A percentile compares a stretch with the other conserved stretches of the same genome.
Evolutionary conservation across 1,284 basidiomycete genomes (phyloP).

Genomic region (Ustilago shanxiensis): DNA sequence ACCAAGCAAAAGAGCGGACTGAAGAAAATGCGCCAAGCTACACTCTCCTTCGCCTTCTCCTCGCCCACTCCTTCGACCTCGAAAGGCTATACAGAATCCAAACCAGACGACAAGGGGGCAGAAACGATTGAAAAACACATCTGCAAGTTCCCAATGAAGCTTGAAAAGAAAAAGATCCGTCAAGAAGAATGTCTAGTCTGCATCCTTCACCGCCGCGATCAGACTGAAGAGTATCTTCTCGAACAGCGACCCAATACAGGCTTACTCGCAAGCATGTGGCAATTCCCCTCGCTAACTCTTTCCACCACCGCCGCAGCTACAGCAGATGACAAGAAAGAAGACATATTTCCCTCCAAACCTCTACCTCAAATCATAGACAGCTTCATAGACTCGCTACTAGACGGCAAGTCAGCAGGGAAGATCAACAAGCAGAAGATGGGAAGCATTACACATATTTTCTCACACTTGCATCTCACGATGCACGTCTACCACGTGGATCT

Average conservation of each 20-base stretch:
- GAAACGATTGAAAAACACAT: conserved; percentile 71
- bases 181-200: conserved; percentile 88
- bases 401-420: background rate
- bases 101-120: background rate
- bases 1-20: conserved; percentile 1
- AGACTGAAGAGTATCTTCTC: conserved; percentile 20
- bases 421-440: conserved; percentile 37
- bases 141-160: conserved; percentile 87
- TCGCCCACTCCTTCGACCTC: conserved; percentile 7
- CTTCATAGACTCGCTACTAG: conserved; percentile 20
- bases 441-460: conserved; percentile 83
- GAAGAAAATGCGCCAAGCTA: conserved; percentile 45
- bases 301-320: conserved; percentile 31
- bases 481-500: conserved; percentile 73
- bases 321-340: background rate
- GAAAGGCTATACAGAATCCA: conserved; percentile 6
- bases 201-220: conserved; percentile 73
- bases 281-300: conserved; percentile 61
- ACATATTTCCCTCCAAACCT: conserved; percentile 6
- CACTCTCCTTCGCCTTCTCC: conserved; percentile 32
- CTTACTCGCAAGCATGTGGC: conserved; percentile 63
- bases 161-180: conserved; percentile 83
- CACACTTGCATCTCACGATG: conserved; percentile 91
- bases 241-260: conserved; percentile 46
- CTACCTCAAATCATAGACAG: conserved; percentile 22